phyloP scores from a whole-genome alignment of 2,329 filamentous ascomycete genomes.

The Endoconidiophora polonica region DNA sequence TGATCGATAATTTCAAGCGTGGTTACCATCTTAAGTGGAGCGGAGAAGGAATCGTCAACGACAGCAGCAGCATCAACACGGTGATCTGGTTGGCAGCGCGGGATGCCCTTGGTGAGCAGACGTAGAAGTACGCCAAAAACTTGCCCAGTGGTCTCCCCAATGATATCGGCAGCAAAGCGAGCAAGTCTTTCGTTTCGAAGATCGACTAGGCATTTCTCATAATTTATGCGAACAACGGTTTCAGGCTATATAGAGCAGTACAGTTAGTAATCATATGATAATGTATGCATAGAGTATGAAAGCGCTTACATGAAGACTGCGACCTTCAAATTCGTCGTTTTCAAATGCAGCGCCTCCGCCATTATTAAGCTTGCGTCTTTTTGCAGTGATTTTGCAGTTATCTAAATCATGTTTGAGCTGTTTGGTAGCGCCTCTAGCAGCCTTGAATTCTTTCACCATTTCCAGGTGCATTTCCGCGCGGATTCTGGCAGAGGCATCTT shows the following conservation, averaged over 20 bases:
- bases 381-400: conserved; percentile 25
- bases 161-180: conserved; percentile 50
- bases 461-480: conserved; percentile 44
- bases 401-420: conserved; percentile 35
- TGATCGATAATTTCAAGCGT: conserved; percentile 40
- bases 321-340: conserved; percentile 25
- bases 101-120: conserved; percentile 50
- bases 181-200: conserved; percentile 65
- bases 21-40: conserved; percentile 26
- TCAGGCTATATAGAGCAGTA: conserved; percentile 36
- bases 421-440: conserved; percentile 36
- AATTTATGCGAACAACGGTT: conserved; percentile 63
- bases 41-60: conserved; percentile 19
- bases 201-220: conserved; percentile 67
- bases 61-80: conserved; percentile 25
- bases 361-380: conserved; percentile 38
- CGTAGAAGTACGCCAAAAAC: conserved; percentile 63
- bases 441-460: conserved; percentile 34
- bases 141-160: conserved; percentile 57
- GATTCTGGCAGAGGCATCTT: conserved; percentile 38
- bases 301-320: conserved; percentile 36
- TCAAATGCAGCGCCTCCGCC: conserved; percentile 23
- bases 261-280: conserved; percentile 17
- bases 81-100: conserved; percentile 47
- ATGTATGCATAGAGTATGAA: background rate